Evolutionary conservation across 2,329 filamentous ascomycete species (phyloP).

Genomic region (Stemphylium beticola): DNA sequence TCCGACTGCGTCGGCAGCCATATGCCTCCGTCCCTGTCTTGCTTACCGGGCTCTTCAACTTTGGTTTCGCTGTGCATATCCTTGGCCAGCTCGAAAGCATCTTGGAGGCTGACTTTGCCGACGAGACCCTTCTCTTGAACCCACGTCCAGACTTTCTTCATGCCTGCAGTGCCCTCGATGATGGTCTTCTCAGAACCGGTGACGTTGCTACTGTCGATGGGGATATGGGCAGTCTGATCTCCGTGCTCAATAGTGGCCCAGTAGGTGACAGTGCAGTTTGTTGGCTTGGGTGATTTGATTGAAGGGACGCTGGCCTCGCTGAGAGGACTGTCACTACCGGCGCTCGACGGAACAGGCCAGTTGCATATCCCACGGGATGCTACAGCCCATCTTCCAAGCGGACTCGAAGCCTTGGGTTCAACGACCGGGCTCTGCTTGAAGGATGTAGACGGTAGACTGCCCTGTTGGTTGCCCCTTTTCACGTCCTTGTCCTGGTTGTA

Average conservation of each 20-base stretch:
- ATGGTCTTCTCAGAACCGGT: conserved; percentile 27
- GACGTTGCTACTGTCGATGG: conserved; percentile 25
- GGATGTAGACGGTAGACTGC: no score
- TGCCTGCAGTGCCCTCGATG: conserved; percentile 5
- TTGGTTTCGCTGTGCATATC: conserved; percentile 10
- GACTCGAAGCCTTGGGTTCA: no score
- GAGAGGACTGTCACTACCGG: background rate
- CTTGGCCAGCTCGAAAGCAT: conserved; percentile 31
- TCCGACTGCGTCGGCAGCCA: no score
- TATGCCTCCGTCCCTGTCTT: background rate
- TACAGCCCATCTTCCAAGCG: no score
- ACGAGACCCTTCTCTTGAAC: conserved; percentile 25
- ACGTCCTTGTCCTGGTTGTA: no score
- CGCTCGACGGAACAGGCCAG: background rate
- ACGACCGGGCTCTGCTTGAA: no score
- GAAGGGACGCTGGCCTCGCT: background rate
- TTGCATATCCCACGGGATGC: no score
- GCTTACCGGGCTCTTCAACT: background rate
- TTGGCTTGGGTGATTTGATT: background rate
- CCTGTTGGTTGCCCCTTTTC: no score
- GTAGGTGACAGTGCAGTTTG: conserved; percentile 24
- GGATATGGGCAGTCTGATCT: conserved; percentile 18
- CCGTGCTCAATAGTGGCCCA: conserved; percentile 25
- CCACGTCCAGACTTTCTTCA: conserved; percentile 38
- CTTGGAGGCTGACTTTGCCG: conserved; percentile 25